Evolutionary conservation across 257 asterid species (phyloP).

Genomic region (Lycium ferocissimum): DNA sequence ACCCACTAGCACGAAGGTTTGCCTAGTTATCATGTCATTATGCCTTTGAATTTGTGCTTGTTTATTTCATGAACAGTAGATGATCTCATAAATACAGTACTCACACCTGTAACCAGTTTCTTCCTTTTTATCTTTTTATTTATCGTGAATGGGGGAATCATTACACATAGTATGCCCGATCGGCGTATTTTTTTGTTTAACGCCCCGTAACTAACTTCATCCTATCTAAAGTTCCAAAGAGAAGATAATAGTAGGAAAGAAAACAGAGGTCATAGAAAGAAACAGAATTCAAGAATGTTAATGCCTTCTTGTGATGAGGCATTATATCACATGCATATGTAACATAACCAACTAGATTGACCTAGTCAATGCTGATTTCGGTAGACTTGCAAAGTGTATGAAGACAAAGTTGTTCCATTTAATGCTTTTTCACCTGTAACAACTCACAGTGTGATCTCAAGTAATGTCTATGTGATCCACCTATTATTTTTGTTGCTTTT

Average conservation of each 20-base stretch:
- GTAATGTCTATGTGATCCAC: not conserved
- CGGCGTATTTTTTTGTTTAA: no score
- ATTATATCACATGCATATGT: conserved; percentile 1
- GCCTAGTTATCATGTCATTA: conserved; percentile 23
- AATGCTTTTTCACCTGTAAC: not conserved
- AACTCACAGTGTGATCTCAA: conserved; percentile 13
- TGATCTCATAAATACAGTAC: not conserved
- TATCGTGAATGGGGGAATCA: no score
- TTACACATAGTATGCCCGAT: no score
- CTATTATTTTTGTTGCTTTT: conserved; percentile 14
- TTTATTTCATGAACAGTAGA: conserved; percentile 18
- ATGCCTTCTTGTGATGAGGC: not conserved
- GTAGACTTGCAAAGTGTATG: conserved; percentile 11
- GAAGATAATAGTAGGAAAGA: not conserved
- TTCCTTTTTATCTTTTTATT: not conserved
- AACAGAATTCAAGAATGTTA: not conserved
- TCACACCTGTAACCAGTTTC: not conserved
- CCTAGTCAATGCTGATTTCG: conserved; percentile 14
- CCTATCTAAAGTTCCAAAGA: not conserved
- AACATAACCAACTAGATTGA: not conserved
- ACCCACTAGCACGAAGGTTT: conserved; percentile 87
- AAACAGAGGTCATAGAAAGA: not conserved
- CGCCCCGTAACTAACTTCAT: not conserved
- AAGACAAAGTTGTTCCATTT: not conserved
- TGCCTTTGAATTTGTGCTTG: conserved; percentile 10